These are phyloP conservation scores for Fomitopsis pinicola DNA, from an alignment of 1,284 basidiomycete genomes.

Conservation along the genomic window DNA sequence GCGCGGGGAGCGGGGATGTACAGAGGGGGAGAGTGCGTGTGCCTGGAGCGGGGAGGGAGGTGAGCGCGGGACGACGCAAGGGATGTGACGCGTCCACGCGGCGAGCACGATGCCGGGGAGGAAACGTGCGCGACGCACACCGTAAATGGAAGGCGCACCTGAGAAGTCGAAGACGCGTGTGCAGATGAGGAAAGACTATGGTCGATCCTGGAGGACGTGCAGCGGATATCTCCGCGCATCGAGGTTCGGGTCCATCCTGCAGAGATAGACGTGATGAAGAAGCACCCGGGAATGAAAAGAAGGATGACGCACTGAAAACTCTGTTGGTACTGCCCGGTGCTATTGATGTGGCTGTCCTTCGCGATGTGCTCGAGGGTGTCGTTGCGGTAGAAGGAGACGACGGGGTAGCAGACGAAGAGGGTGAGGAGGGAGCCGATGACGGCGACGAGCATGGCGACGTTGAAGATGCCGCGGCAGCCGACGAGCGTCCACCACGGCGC, in stretches of 20 bases:
- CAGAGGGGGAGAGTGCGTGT: no score
- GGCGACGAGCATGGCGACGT: slow-evolving; percentile 44
- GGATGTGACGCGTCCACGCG: no score
- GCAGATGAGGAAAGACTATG: no score
- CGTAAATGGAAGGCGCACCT: no score
- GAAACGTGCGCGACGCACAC: no score
- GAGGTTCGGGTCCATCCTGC: background rate
- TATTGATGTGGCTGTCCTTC: slow-evolving; percentile 63
- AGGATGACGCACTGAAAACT: slow-evolving; percentile 10
- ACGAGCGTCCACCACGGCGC: slow-evolving; percentile 13
- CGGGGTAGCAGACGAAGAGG: slow-evolving; percentile 80
- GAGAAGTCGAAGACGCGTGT: no score
- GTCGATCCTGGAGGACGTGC: background rate
- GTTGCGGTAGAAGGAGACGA: slow-evolving; percentile 52
- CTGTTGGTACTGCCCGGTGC: slow-evolving; percentile 46
- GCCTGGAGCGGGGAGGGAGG: no score
- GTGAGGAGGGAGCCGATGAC: slow-evolving; percentile 40
- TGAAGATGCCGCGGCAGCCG: slow-evolving; percentile 40
- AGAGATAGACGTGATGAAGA: background rate
- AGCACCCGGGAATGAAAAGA: background rate
- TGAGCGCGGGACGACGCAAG: no score
- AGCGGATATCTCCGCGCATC: background rate
- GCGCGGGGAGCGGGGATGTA: background rate
- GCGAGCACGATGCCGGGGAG: no score
- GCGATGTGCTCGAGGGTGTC: slow-evolving; percentile 50